Evolutionary conservation across 257 asterid species (phyloP), one percentile per base, ranked within the genome.

Genomic region (Orobanche coerulescens): DNA sequence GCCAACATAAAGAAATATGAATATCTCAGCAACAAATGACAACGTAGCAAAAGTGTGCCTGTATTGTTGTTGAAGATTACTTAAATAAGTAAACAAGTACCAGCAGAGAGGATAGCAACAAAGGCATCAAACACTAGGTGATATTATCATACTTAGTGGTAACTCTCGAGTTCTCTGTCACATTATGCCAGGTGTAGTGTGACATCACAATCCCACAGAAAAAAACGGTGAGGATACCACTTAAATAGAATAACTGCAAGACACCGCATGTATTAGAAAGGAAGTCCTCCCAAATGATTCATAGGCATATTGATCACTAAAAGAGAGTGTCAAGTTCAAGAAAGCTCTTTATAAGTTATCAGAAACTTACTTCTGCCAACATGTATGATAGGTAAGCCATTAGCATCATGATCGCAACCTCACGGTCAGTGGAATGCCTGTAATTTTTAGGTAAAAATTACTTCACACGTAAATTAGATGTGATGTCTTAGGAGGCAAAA

Each of bases 361-460:
- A 46, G 65, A 61, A 34, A 65, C 84, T 51, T 77, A 82, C 94
- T 71, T 85, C 90, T 1, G 94, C 94, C 53, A 79, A 54, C 80
- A 85, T 73, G 54, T 82, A 85, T 30, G 94, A 85, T 48, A 85
- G 78, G 72, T 85, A 85, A 67, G 90, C 87, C 94, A 85, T 80
- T 63, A 85, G 84, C 74, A 82, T 78, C 94, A 85, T 80, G 63
- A 85, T 73, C 12, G 94, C 90, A 55, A 85, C 90, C 76, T 85
- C 94, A 28, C 90, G 86, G 59, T 85, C 94, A 18, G 94, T 85
- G 20, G 94, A 85, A 68, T 85, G 94, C 85, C 94, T 85, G 75
- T 11, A 67, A 28, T n/a, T n/a, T n/a, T n/a, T n/a, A n/a, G n/a
- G n/a, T n/a, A n/a, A n/a, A n/a, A n/a, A n/a, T n/a, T n/a, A n/a